A percentile compares a stretch with the other conserved stretches of the same genome.
Conservation (phyloP, 495 filamentous ascomycete genomes). For the Penicillium atrosanguineum region DNA sequence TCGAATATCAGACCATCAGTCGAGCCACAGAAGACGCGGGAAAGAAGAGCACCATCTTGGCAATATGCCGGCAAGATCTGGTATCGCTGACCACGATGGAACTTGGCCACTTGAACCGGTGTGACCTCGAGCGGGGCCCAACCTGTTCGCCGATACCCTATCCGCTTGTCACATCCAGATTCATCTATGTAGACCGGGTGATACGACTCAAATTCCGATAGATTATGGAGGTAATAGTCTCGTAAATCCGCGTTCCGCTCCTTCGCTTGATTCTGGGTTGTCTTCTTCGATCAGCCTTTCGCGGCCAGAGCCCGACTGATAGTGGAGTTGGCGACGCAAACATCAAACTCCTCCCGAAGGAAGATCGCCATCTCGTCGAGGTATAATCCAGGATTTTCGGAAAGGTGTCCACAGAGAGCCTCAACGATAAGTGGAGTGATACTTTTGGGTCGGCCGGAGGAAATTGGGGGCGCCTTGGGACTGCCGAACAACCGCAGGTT, state of each 20-base stretch:
- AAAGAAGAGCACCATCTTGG: constrained; percentile 27
- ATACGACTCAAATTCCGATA: background rate
- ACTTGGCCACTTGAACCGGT: background rate
- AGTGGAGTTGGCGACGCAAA: constrained; percentile 1
- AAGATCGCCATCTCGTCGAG: constrained; percentile 18
- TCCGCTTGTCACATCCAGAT: background rate
- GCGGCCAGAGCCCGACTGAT: constrained; percentile 5
- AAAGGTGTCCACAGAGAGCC: constrained; percentile 13
- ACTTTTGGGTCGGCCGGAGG: constrained; percentile 7
- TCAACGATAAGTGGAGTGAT: constrained; percentile 23
- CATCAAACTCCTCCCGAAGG: constrained; percentile 13
- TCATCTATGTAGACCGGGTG: background rate
- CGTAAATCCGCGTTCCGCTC: background rate
- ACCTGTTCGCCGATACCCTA: background rate
- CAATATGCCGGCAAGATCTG: constrained; percentile 38
- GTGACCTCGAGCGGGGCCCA: background rate
- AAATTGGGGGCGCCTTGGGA: constrained; percentile 21
- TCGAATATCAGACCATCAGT: constrained; percentile 33
- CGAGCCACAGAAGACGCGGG: constrained; percentile 28
- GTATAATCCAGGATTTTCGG: constrained; percentile 17
- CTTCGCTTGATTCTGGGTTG: constrained; percentile 1
- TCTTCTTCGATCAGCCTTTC: constrained; percentile 11
- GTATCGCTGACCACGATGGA: constrained; percentile 27
- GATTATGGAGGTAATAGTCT: background rate
- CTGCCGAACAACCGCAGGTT: constrained; percentile 25